Conservation (phyloP, 2,329 filamentous ascomycete species). For the Exserohilum turcica region DNA sequence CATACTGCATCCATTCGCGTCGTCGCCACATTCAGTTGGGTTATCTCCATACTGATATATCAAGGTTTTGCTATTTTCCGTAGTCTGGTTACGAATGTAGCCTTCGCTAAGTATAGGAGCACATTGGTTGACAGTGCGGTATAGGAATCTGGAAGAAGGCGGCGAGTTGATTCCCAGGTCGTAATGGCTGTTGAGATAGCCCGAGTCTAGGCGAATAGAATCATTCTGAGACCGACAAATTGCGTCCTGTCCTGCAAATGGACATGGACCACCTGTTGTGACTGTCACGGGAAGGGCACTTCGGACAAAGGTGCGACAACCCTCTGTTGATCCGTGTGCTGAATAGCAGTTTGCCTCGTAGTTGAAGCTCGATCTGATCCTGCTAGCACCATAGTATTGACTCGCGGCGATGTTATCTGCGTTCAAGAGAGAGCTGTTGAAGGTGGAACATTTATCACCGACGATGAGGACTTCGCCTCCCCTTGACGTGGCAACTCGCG, state of each 20-base stretch:
- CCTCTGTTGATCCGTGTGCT: slow-evolving; percentile 10
- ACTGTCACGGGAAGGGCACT: slow-evolving; percentile 15
- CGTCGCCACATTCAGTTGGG: not conserved
- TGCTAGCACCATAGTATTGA: slow-evolving; percentile 7
- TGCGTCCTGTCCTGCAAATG: slow-evolving; percentile 17
- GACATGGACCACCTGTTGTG: slow-evolving; percentile 20
- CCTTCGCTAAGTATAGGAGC: slow-evolving; percentile 26
- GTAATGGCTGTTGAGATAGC: slow-evolving; percentile 25
- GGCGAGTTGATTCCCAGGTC: slow-evolving; percentile 34
- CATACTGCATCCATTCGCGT: not conserved
- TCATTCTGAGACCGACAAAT: slow-evolving; percentile 21
- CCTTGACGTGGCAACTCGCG: slow-evolving; percentile 41
- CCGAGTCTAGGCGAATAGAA: slow-evolving; percentile 30
- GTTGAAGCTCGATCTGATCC: slow-evolving; percentile 19
- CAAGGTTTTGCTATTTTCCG: not conserved
- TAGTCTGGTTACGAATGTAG: slow-evolving; percentile 13
- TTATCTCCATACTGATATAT: not conserved
- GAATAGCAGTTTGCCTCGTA: slow-evolving; percentile 30
- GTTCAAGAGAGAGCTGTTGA: slow-evolving; percentile 9
- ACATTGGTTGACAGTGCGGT: slow-evolving; percentile 27
- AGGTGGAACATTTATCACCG: slow-evolving; percentile 17
- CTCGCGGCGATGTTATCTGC: not conserved
- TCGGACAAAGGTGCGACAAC: slow-evolving; percentile 25
- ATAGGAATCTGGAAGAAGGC: slow-evolving; percentile 24
- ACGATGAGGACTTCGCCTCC: slow-evolving; percentile 43